These are phyloP conservation scores for Coemansia sp. DNA, from an alignment of 192 early-diverging fungal genomes.

Conservation along the genomic window DNA sequence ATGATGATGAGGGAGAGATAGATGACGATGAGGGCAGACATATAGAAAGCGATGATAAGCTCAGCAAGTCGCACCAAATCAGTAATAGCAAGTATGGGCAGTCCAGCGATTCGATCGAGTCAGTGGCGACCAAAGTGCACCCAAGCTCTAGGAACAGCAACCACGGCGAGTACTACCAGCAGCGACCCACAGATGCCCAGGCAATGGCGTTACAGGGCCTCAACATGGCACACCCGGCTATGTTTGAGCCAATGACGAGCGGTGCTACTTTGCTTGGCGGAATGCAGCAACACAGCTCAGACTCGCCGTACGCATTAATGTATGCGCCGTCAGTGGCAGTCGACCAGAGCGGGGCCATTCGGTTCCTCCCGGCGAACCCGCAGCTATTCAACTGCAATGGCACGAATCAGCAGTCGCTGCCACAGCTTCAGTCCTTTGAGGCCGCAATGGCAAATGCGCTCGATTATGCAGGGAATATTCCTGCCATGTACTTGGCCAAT, in stretches of 20 bases:
- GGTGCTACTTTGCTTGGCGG: not conserved
- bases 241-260: not conserved
- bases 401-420: not conserved
- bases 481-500: slow-evolving; percentile 7
- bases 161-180: slow-evolving; percentile 1
- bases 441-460: slow-evolving; percentile 1
- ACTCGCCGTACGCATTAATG: not conserved
- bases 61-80: not conserved
- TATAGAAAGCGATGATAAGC: not conserved
- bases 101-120: slow-evolving; percentile 4
- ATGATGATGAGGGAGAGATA: slow-evolving; percentile 6
- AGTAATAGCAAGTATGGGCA: not conserved
- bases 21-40: slow-evolving; percentile 7
- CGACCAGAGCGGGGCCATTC: not conserved
- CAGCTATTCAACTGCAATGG: not conserved
- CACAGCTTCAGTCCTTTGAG: slow-evolving; percentile 1
- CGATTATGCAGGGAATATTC: not conserved
- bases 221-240: not conserved
- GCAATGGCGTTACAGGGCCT: not conserved
- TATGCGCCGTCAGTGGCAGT: not conserved
- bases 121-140: slow-evolving; percentile 1
- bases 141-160: slow-evolving; percentile 1
- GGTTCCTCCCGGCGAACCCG: not conserved
- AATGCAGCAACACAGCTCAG: not conserved
- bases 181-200: not conserved